Conservation (phyloP, 2,329 filamentous ascomycete species). For the Catunica adiposa region DNA sequence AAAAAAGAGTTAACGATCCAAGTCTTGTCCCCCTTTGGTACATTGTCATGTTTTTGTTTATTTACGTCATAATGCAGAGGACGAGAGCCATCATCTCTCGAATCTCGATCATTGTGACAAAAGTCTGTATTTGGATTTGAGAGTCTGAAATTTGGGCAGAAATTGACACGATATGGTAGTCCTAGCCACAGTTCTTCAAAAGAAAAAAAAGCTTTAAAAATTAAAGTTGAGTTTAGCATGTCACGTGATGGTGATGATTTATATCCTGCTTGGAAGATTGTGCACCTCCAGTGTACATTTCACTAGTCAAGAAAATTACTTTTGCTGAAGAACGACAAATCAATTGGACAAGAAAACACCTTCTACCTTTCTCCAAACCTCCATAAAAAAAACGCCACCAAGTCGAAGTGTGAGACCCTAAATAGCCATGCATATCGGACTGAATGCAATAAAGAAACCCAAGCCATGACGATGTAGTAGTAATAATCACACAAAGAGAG, state of each 20-base stretch:
- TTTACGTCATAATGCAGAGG: not conserved
- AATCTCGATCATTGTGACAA: too few species aligned
- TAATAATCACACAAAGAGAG: not conserved
- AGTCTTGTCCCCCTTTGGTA: not conserved
- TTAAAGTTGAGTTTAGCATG: too few species aligned
- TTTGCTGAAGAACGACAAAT: not conserved
- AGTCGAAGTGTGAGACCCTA: not conserved
- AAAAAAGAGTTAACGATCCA: conserved; percentile 14
- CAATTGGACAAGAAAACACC: not conserved
- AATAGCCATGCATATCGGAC: not conserved
- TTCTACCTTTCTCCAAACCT: not conserved
- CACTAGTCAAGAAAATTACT: too few species aligned
- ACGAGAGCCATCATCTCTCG: not conserved
- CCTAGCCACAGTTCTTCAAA: not conserved
- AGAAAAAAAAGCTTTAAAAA: conserved; percentile 2
- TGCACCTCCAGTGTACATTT: too few species aligned
- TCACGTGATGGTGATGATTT: too few species aligned
- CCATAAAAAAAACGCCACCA: not conserved
- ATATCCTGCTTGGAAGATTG: too few species aligned
- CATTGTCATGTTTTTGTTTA: not conserved
- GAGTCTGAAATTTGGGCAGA: too few species aligned
- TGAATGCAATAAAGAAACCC: not conserved
- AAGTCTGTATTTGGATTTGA: too few species aligned
- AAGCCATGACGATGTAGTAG: not conserved
- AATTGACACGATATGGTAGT: too few species aligned